phyloP scores from a whole-genome alignment of 176 grass and related monocot genomes.

The Zea luxurians region DNA sequence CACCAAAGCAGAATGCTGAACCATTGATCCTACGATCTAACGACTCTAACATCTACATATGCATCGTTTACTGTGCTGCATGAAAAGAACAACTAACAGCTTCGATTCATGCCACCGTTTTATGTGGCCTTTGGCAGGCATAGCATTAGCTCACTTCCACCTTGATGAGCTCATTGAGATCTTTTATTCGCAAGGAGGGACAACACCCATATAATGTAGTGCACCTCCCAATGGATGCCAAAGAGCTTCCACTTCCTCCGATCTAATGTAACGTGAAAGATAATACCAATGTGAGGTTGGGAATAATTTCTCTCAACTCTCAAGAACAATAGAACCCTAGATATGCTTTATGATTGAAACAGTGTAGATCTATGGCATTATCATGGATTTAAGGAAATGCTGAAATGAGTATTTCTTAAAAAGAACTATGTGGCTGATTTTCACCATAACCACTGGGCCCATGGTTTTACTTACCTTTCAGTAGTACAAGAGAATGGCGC shows the following conservation, averaged over 20 bases:
- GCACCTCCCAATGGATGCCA: background rate
- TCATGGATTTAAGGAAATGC: background rate
- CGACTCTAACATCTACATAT: background rate
- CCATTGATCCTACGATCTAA: background rate
- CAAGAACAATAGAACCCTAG: background rate
- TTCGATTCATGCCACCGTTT: background rate
- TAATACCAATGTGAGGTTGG: background rate
- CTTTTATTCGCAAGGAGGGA: background rate
- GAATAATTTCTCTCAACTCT: background rate
- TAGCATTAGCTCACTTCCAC: slow-evolving; percentile 8
- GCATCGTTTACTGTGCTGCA: background rate
- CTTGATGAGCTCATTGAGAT: background rate
- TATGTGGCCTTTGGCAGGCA: background rate
- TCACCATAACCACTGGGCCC: background rate
- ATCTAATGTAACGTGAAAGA: background rate
- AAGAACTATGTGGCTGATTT: background rate
- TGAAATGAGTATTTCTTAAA: background rate
- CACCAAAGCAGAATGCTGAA: background rate
- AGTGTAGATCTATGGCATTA: background rate
- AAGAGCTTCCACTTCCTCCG: background rate
- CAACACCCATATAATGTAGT: background rate
- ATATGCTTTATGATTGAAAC: background rate
- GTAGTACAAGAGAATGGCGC: slow-evolving; percentile 82
- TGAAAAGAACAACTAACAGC: background rate
- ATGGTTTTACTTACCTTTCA: slow-evolving; percentile 55